phyloP scores from a whole-genome alignment of 352 stramenopile genomes.

The Globisporangium ultimum region DNA sequence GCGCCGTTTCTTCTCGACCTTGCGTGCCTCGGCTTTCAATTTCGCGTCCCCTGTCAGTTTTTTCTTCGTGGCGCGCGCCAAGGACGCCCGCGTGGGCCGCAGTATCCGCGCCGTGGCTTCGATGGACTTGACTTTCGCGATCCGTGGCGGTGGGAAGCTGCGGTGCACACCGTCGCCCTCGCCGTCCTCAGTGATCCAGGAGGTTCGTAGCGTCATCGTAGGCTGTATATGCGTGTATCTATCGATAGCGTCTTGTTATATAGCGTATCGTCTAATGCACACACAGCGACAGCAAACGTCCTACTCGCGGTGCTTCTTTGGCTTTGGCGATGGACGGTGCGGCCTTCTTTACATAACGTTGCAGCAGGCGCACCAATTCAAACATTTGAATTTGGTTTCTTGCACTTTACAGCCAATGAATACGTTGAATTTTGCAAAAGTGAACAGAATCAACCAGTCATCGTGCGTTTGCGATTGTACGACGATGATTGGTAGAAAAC shows the following conservation, averaged over 20 bases:
- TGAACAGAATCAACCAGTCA: no score
- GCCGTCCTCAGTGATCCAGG: conserved; percentile 3
- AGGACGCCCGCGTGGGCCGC: conserved; percentile 49
- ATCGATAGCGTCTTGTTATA: no score
- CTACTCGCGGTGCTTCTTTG: background rate
- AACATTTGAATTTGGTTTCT: background rate
- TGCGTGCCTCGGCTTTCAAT: conserved; percentile 28
- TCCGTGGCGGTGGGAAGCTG: conserved; percentile 24
- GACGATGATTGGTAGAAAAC: no score
- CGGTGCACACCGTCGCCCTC: conserved; percentile 24
- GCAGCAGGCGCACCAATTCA: no score
- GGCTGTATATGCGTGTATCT: background rate
- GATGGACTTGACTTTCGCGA: conserved; percentile 52
- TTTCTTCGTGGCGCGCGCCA: conserved; percentile 41
- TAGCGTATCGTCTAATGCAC: background rate
- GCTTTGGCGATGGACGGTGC: background rate
- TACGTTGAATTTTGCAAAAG: background rate
- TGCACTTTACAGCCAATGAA: conserved; percentile 21
- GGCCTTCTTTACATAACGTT: no score
- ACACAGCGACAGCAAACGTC: background rate
- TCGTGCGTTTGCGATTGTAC: no score
- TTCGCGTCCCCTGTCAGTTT: conserved; percentile 43
- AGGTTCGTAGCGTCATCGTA: conserved; percentile 11
- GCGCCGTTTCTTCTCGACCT: conserved; percentile 28
- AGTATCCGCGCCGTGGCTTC: conserved; percentile 59